phyloP scores from a whole-genome alignment of 2,329 filamentous ascomycete genomes.

The Dryadomyces quercivorus region DNA sequence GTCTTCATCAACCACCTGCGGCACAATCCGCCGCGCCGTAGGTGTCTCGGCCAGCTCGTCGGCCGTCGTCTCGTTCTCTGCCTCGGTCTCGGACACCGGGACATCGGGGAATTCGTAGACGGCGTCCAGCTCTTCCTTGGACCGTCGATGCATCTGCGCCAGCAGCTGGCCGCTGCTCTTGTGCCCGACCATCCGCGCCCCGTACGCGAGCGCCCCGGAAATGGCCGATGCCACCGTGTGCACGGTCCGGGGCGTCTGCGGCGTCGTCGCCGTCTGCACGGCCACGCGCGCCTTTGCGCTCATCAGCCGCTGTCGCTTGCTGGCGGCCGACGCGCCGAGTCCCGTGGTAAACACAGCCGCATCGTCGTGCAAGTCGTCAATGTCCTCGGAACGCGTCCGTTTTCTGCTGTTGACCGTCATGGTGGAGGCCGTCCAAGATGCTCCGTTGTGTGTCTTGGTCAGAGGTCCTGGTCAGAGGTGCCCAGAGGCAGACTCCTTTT shows the following conservation, averaged over 20 bases:
- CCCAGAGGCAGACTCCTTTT: neutral
- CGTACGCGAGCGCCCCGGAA: constrained; percentile 6
- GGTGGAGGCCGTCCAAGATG: too few relatives aligned
- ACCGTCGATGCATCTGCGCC: neutral
- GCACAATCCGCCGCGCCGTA: neutral
- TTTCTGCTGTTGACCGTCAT: constrained; percentile 9
- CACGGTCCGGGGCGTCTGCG: constrained; percentile 12
- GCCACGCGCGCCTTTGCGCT: neutral
- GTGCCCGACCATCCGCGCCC: constrained; percentile 1
- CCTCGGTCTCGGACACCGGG: neutral
- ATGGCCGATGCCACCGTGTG: constrained; percentile 12
- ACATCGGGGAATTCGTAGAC: constrained; percentile 14
- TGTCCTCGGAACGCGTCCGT: constrained; percentile 6
- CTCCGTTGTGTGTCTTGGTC: neutral
- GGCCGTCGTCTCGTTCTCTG: neutral
- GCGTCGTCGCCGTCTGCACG: constrained; percentile 4
- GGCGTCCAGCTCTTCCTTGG: constrained; percentile 4
- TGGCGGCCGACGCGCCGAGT: neutral
- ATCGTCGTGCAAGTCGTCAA: neutral
- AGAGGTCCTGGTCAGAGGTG: neutral
- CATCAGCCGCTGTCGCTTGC: constrained; percentile 2
- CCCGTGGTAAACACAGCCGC: neutral
- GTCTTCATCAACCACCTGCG: neutral
- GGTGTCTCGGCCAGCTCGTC: neutral
- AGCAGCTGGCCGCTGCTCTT: neutral